Percentiles rank a stretch among this genome's conserved stretches.
Evolutionary conservation across 176 grass and related monocot genomes (phyloP).

Genomic region (Triticum urartu): DNA sequence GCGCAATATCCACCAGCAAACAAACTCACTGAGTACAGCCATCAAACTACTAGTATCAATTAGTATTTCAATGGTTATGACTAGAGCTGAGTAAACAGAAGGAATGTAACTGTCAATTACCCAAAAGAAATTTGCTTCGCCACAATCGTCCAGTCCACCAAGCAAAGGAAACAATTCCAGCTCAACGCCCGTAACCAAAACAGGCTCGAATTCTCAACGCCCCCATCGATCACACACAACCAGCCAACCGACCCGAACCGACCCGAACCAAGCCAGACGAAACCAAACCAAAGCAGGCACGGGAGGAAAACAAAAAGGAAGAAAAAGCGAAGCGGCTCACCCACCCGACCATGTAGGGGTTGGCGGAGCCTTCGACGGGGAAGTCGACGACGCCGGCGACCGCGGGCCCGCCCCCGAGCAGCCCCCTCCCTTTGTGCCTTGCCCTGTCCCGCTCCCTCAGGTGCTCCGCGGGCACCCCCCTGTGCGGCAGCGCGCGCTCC

Average conservation of each 20-base stretch:
- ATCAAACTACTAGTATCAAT: too few species aligned
- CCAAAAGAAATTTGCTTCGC: neutral
- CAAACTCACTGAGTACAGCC: neutral
- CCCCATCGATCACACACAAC: neutral
- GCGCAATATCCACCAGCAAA: neutral
- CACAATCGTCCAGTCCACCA: too few species aligned
- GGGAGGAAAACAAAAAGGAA: neutral
- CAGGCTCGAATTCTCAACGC: neutral
- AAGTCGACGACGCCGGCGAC: slow-evolving; percentile 76
- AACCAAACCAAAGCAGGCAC: neutral
- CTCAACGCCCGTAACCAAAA: neutral
- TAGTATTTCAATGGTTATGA: too few species aligned
- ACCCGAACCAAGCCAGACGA: neutral
- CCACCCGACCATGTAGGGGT: slow-evolving; percentile 91
- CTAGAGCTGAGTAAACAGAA: too few species aligned
- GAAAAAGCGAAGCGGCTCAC: slow-evolving; percentile 33
- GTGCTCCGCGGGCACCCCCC: slow-evolving; percentile 58
- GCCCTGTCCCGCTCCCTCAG: slow-evolving; percentile 65
- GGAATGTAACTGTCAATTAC: neutral
- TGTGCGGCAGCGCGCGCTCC: slow-evolving; percentile 67
- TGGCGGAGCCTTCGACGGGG: slow-evolving; percentile 83
- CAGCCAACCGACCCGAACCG: neutral
- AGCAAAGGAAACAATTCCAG: neutral
- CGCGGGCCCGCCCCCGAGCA: slow-evolving; percentile 36
- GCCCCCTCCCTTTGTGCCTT: slow-evolving; percentile 52